A percentile compares a stretch with the other conserved stretches of the same genome.
phyloP scores from a whole-genome alignment of 164 flowering plant species.

The Vitis vinifera region DNA sequence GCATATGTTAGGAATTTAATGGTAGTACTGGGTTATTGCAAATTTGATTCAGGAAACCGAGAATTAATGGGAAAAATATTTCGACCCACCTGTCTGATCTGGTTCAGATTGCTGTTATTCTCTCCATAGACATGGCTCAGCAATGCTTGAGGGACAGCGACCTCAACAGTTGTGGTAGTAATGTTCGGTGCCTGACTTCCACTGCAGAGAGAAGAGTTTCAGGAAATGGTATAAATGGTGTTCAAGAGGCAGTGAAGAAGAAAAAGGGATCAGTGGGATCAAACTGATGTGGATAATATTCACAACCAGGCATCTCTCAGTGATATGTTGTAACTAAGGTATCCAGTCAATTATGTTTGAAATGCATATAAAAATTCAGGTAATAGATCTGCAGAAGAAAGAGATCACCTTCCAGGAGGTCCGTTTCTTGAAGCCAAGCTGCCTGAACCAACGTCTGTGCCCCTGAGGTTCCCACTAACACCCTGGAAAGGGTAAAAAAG shows the following conservation, averaged over 20 bases:
- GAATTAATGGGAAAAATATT: not conserved
- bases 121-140: slow-evolving; percentile 47
- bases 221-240: not conserved
- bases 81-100: slow-evolving; percentile 44
- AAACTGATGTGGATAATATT: not conserved
- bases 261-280: not conserved
- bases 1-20: not conserved
- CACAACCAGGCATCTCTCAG: not conserved
- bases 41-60: not conserved
- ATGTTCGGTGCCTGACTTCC: slow-evolving; percentile 23
- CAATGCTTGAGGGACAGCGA: slow-evolving; percentile 39
- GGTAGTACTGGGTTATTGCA: too few relatives aligned
- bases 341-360: not conserved
- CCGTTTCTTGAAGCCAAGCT: slow-evolving; percentile 26
- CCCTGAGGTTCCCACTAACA: slow-evolving; percentile 26
- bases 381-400: not conserved
- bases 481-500: slow-evolving; percentile 19
- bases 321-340: not conserved
- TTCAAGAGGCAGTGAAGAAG: not conserved
- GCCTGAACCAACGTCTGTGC: slow-evolving; percentile 30
- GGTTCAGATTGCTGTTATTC: slow-evolving; percentile 38
- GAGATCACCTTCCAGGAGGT: slow-evolving; percentile 20
- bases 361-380: not conserved
- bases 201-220: slow-evolving; percentile 15
- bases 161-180: slow-evolving; percentile 37